phyloP scores from a whole-genome alignment of 768 basidiomycete species.

The Podaxis rugospora region DNA sequence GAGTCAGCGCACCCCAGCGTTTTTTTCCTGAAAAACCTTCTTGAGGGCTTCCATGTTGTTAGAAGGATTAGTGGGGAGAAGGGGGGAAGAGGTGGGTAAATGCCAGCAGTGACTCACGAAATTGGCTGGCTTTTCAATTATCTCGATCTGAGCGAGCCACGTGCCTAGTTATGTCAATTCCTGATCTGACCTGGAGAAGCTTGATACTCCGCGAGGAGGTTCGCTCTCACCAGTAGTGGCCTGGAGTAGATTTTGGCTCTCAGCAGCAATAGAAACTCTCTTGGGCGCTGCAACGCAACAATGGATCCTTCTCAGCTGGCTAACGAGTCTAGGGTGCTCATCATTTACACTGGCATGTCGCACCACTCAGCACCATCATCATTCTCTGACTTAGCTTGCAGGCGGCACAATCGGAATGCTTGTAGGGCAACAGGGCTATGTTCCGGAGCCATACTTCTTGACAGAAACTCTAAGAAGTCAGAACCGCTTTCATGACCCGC shows the following conservation, averaged over 20 bases:
- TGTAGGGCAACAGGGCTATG: constrained; percentile 69
- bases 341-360: constrained; percentile 71
- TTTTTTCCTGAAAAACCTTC: constrained; percentile 66
- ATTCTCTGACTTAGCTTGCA: constrained; percentile 13
- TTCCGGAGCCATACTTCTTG: constrained; percentile 84
- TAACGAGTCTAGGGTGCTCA: constrained; percentile 77
- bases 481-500: constrained; percentile 87
- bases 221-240: neutral
- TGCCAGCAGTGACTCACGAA: constrained; percentile 16
- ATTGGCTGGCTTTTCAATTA: constrained; percentile 15
- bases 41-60: constrained; percentile 66
- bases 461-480: constrained; percentile 81
- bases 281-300: neutral
- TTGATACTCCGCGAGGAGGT: constrained; percentile 2
- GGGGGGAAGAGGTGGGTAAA: constrained; percentile 16
- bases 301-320: constrained; percentile 50
- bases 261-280: neutral
- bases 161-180: neutral
- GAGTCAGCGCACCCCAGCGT: constrained; percentile 38
- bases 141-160: constrained; percentile 10
- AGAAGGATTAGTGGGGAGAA: constrained; percentile 11
- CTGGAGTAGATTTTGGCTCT: neutral
- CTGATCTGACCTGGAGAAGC: neutral
- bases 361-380: neutral
- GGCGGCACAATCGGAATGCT: constrained; percentile 90